phyloP scores from a whole-genome alignment of 257 asterid species.

The Striga asiatica region DNA sequence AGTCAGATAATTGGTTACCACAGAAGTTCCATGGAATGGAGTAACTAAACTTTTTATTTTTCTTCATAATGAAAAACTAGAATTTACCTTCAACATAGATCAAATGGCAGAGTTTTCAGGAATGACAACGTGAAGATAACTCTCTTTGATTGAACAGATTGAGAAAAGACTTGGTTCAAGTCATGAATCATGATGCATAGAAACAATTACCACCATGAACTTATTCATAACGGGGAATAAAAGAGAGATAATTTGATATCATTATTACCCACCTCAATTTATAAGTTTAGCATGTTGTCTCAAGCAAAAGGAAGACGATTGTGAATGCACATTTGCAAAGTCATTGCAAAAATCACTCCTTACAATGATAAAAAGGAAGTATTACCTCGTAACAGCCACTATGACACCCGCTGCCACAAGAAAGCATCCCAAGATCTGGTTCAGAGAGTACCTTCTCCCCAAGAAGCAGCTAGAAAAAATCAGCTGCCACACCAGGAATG shows the following conservation, averaged over 20 bases:
- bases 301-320: not conserved
- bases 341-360: not conserved
- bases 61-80: not conserved
- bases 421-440: slow-evolving; percentile 58
- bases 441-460: slow-evolving; percentile 46
- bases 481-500: slow-evolving; percentile 89
- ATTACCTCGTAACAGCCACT: slow-evolving; percentile 62
- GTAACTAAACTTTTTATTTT: not conserved
- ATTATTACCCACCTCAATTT: too few relatives aligned
- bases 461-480: slow-evolving; percentile 49
- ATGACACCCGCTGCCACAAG: slow-evolving; percentile 76
- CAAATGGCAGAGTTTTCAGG: not conserved
- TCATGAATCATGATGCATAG: not conserved
- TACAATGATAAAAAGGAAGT: not conserved
- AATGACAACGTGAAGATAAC: too few relatives aligned
- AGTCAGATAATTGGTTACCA: not conserved
- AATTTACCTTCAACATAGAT: not conserved
- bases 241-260: too few relatives aligned
- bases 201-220: not conserved
- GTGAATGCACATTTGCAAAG: not conserved
- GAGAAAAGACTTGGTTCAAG: not conserved
- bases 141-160: not conserved
- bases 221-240: too few relatives aligned
- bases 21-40: not conserved
- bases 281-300: too few relatives aligned